Evolutionary conservation across 768 basidiomycete genomes (phyloP).

Genomic region (Cystobasidium tubakii): DNA sequence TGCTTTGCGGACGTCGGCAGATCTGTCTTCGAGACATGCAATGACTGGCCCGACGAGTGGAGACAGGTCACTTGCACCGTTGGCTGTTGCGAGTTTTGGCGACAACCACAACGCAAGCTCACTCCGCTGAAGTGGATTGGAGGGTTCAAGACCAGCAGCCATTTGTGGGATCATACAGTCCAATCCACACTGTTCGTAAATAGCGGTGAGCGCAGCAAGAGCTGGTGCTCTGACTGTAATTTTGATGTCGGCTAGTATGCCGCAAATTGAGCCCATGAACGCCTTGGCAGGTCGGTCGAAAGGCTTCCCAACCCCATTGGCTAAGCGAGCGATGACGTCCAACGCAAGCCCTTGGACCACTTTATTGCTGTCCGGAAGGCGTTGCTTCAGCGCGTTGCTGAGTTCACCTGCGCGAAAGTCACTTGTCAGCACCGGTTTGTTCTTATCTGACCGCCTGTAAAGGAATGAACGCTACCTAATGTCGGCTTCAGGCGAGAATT

Average conservation of each 20-base stretch:
- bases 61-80: constrained; percentile 62
- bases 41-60: constrained; percentile 64
- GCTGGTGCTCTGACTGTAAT: constrained; percentile 73
- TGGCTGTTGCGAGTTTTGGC: constrained; percentile 54
- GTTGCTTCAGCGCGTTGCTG: constrained; percentile 74
- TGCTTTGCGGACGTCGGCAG: constrained; percentile 80
- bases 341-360: constrained; percentile 83
- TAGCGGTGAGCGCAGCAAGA: constrained; percentile 69
- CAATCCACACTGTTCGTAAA: constrained; percentile 73
- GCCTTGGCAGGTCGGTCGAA: constrained; percentile 84
- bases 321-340: constrained; percentile 81
- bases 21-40: constrained; percentile 81
- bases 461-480: constrained; percentile 62
- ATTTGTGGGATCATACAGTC: constrained; percentile 75
- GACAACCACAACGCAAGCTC: constrained; percentile 74
- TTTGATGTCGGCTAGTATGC: constrained; percentile 88
- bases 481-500: constrained; percentile 86
- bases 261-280: constrained; percentile 68
- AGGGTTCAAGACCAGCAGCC: constrained; percentile 66
- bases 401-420: constrained; percentile 67
- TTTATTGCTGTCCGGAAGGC: constrained; percentile 88
- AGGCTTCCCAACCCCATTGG: constrained; percentile 86
- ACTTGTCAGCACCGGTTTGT: no score
- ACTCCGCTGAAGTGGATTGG: constrained; percentile 80
- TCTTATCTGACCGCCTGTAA: no score